Evolutionary conservation across 305 asterid species (phyloP).

Genomic region (Salvia sclarea): DNA sequence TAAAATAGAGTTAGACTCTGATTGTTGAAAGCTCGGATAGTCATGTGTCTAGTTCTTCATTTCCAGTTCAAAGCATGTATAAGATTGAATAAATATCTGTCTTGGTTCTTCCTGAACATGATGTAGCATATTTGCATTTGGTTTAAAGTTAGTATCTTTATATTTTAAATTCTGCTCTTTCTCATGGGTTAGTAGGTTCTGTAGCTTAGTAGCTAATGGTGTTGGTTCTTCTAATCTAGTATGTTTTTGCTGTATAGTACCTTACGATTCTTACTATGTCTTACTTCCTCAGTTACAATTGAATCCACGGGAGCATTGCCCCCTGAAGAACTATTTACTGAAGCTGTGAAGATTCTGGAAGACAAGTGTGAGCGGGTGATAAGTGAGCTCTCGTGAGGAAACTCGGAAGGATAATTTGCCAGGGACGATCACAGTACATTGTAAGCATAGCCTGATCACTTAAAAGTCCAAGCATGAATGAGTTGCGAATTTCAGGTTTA

Average conservation of each 20-base stretch:
- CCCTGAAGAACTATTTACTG: slow-evolving; percentile 76
- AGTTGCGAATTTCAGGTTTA: neutral
- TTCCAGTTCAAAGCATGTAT: neutral
- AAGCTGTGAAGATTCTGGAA: slow-evolving; percentile 85
- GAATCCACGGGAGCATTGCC: slow-evolving; percentile 91
- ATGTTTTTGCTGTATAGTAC: neutral
- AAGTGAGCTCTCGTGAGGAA: slow-evolving; percentile 58
- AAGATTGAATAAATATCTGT: neutral
- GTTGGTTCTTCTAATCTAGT: slow-evolving; percentile 4
- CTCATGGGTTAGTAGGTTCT: neutral
- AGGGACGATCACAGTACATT: neutral
- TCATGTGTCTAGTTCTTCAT: neutral
- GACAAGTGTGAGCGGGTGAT: slow-evolving; percentile 82
- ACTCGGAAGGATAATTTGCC: neutral
- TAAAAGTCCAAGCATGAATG: neutral
- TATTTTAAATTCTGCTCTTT: slow-evolving; percentile 8
- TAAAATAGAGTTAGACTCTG: neutral
- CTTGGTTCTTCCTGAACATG: neutral
- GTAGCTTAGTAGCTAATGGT: neutral
- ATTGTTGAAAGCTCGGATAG: neutral
- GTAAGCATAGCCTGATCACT: neutral
- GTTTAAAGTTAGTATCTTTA: neutral
- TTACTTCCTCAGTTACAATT: slow-evolving; percentile 59
- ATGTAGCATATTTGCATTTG: neutral
- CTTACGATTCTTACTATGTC: neutral